Percentiles rank a stretch among this genome's conserved stretches.
These are phyloP conservation scores for Ramularia collo-cygni DNA, from an alignment of 2,329 filamentous ascomycete genomes.

Conservation along the genomic window DNA sequence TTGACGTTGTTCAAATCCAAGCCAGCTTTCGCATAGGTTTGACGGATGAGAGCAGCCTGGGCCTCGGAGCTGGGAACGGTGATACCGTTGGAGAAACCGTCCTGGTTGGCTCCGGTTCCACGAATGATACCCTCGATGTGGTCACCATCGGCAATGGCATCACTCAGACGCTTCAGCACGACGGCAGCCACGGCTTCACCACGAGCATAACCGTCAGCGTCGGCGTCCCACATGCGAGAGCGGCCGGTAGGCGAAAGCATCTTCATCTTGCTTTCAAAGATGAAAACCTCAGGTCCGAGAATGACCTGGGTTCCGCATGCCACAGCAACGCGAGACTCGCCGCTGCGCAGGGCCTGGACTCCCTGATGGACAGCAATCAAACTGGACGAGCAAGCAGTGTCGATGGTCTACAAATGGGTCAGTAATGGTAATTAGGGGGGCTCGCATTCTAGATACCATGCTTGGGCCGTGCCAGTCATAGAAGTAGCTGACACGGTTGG, in stretches of 20 bases:
- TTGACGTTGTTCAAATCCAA: slow-evolving; percentile 29
- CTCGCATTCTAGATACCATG: background rate
- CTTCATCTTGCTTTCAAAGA: slow-evolving; percentile 22
- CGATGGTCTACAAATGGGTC: slow-evolving; percentile 31
- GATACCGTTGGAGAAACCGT: slow-evolving; percentile 33
- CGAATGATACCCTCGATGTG: slow-evolving; percentile 31
- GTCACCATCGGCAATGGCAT: slow-evolving; percentile 14
- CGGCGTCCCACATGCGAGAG: slow-evolving; percentile 24
- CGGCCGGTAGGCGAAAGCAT: slow-evolving; percentile 29
- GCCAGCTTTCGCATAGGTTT: slow-evolving; percentile 43
- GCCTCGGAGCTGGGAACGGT: slow-evolving; percentile 32
- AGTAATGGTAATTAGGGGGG: slow-evolving; percentile 1
- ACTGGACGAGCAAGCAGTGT: slow-evolving; percentile 42
- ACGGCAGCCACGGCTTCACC: slow-evolving; percentile 45
- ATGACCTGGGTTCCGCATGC: slow-evolving; percentile 22
- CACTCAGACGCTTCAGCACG: slow-evolving; percentile 10
- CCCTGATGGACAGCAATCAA: slow-evolving; percentile 33
- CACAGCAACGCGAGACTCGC: slow-evolving; percentile 18
- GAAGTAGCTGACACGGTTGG: slow-evolving; percentile 10
- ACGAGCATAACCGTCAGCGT: slow-evolving; percentile 45
- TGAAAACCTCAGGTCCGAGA: slow-evolving; percentile 16
- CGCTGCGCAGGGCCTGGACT: slow-evolving; percentile 24
- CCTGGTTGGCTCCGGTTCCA: slow-evolving; percentile 32
- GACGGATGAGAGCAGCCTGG: slow-evolving; percentile 40
- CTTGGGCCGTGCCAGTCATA: slow-evolving; percentile 1